Conservation (phyloP, 805 yeast genomes). For the Wickerhamiella musiphila region DNA sequence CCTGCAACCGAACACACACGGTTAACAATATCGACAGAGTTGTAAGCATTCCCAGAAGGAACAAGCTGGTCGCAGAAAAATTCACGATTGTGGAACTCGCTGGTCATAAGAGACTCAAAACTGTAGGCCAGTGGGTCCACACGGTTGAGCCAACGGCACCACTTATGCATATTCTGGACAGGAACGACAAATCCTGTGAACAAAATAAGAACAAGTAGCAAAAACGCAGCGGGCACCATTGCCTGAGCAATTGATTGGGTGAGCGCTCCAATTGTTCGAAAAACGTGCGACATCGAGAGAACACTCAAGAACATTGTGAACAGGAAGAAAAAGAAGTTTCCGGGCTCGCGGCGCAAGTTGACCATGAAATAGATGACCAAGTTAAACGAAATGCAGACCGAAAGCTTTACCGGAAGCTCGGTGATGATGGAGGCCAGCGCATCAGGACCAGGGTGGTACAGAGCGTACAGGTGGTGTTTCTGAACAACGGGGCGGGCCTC, state of each 20-base stretch:
- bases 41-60: constrained; percentile 44
- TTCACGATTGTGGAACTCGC: constrained; percentile 42
- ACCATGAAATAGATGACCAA: constrained; percentile 42
- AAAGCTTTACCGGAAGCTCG: constrained; percentile 43
- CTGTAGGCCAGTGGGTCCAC: constrained; percentile 40
- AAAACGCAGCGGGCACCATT: constrained; percentile 40
- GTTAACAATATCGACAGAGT: constrained; percentile 21
- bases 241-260: constrained; percentile 37
- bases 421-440: constrained; percentile 45
- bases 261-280: constrained; percentile 36
- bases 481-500: constrained; percentile 41
- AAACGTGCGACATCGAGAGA: constrained; percentile 32
- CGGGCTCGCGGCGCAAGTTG: constrained; percentile 30
- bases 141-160: constrained; percentile 55
- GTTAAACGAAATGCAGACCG: constrained; percentile 29
- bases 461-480: constrained; percentile 55
- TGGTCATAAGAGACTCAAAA: constrained; percentile 46
- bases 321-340: constrained; percentile 35
- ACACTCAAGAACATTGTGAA: constrained; percentile 30
- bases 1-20: constrained; percentile 48
- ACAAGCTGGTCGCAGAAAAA: constrained; percentile 38
- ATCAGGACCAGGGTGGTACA: constrained; percentile 61
- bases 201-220: constrained; percentile 32
- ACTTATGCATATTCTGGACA: constrained; percentile 41
- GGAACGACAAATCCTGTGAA: constrained; percentile 55